Conservation (phyloP, 345 rosid genomes). For the Zanthoxylum bungeanum region DNA sequence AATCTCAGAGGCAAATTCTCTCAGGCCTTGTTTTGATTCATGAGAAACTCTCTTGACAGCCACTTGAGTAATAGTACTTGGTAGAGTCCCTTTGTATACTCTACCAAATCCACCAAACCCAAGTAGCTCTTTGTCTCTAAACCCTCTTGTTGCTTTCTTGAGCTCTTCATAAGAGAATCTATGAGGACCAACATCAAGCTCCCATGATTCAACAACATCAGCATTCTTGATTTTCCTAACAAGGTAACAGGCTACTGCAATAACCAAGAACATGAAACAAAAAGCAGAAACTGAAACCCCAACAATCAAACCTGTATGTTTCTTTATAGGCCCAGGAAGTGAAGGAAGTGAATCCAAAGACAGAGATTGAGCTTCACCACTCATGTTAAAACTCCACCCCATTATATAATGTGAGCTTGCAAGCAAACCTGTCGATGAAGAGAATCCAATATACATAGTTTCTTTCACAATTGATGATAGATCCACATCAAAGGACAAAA, state of each 20-base stretch:
- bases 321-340: slow-evolving; percentile 42
- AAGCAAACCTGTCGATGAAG: slow-evolving; percentile 81
- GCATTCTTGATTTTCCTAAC: slow-evolving; percentile 40
- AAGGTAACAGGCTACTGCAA: slow-evolving; percentile 35
- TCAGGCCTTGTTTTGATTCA: slow-evolving; percentile 80
- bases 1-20: slow-evolving; percentile 82
- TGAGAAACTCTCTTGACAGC: slow-evolving; percentile 79
- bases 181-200: slow-evolving; percentile 80
- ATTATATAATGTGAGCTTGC: slow-evolving; percentile 72
- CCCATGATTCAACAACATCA: slow-evolving; percentile 77
- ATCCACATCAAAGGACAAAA: slow-evolving; percentile 63
- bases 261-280: slow-evolving; percentile 21
- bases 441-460: slow-evolving; percentile 80
- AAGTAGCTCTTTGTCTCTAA: slow-evolving; percentile 71
- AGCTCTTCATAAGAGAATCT: slow-evolving; percentile 72
- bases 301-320: slow-evolving; percentile 27
- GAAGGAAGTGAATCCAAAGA: slow-evolving; percentile 59
- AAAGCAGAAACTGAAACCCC: slow-evolving; percentile 38
- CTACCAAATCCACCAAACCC: slow-evolving; percentile 90
- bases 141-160: slow-evolving; percentile 73
- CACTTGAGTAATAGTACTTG: slow-evolving; percentile 41
- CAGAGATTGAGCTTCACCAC: slow-evolving; percentile 60
- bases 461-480: slow-evolving; percentile 52
- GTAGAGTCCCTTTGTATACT: slow-evolving; percentile 76
- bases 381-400: slow-evolving; percentile 86